Evolutionary conservation across 78 protist species (phyloP).

Genomic region (Anaeramoeba ignava): DNA sequence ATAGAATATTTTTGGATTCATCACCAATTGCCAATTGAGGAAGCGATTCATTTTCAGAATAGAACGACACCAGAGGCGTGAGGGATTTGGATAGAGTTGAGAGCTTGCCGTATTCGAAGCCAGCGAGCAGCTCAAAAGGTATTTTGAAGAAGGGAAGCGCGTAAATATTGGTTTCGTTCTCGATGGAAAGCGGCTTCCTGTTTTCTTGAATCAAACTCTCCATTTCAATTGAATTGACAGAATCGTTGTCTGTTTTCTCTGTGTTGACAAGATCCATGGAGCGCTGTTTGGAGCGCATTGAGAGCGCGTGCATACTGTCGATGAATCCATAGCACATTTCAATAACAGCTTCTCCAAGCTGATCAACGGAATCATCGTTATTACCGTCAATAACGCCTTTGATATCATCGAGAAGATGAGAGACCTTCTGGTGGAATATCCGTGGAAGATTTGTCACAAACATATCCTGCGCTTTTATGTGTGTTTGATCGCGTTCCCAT

Average conservation of each 20-base stretch:
- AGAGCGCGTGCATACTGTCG: background rate
- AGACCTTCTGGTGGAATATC: background rate
- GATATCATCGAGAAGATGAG: background rate
- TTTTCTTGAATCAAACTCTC: background rate
- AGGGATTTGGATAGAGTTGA: background rate
- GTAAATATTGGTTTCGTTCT: background rate
- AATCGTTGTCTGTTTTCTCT: background rate
- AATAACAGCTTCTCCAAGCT: background rate
- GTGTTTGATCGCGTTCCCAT: background rate
- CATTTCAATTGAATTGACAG: background rate
- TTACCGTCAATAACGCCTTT: background rate
- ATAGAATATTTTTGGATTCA: too few relatives aligned
- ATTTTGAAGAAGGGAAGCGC: background rate
- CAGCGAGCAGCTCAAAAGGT: too few relatives aligned
- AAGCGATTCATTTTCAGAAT: too few relatives aligned
- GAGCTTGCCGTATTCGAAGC: too few relatives aligned
- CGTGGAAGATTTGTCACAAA: background rate
- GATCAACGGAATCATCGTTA: background rate
- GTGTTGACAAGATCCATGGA: background rate
- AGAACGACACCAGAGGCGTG: too few relatives aligned
- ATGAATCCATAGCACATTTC: background rate
- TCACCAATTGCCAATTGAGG: too few relatives aligned
- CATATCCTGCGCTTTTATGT: background rate
- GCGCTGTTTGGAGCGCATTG: background rate
- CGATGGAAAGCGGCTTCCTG: background rate